phyloP scores from a whole-genome alignment of 306 rosid species.

The Vicia villosa region DNA sequence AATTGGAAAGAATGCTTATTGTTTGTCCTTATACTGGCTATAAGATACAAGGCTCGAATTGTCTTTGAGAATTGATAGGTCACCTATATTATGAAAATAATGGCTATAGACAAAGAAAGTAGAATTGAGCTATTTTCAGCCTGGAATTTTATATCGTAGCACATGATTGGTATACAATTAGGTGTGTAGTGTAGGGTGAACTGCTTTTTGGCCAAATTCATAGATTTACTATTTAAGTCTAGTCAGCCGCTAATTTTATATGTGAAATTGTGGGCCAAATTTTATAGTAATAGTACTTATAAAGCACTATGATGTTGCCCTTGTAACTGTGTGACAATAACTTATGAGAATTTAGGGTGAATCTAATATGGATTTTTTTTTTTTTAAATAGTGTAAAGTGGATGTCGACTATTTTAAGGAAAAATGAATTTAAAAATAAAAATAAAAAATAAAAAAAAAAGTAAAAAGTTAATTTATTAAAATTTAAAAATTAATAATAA shows the following conservation, averaged over 20 bases:
- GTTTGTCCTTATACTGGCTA: conserved; percentile 43
- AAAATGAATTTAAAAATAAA: too few relatives aligned
- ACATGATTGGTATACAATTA: background rate
- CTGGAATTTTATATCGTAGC: background rate
- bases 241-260: conserved; percentile 38
- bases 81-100: conserved; percentile 39
- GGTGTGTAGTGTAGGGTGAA: conserved; percentile 7
- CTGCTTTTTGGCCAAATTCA: conserved; percentile 26
- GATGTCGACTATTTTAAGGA: too few relatives aligned
- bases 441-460: too few relatives aligned
- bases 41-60: conserved; percentile 26
- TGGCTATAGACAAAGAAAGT: background rate
- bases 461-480: too few relatives aligned
- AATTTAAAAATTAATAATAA: too few relatives aligned
- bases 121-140: background rate
- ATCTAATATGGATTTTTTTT: too few relatives aligned
- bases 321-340: conserved; percentile 53
- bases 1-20: conserved; percentile 34
- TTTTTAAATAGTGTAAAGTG: too few relatives aligned
- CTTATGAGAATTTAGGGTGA: conserved; percentile 14
- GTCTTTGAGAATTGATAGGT: conserved; percentile 56
- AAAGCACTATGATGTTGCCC: conserved; percentile 48
- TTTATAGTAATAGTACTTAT: conserved; percentile 33
- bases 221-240: conserved; percentile 20
- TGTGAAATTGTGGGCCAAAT: conserved; percentile 49